Evolutionary conservation across 306 rosid species (phyloP).

Genomic region (Glycine tomentella): DNA sequence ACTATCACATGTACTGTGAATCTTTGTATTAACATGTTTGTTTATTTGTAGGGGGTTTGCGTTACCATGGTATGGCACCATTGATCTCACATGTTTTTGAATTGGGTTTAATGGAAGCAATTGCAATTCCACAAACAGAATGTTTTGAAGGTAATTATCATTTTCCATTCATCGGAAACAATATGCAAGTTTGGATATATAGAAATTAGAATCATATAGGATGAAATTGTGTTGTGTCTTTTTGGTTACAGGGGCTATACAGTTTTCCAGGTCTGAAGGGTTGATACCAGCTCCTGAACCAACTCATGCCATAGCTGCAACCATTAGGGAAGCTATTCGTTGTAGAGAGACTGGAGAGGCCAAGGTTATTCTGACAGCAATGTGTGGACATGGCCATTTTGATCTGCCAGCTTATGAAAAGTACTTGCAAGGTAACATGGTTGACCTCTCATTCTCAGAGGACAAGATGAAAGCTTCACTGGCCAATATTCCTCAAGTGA

Average conservation of each 20-base stretch:
- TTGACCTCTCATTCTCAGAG: constrained; percentile 79
- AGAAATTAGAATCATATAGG: neutral
- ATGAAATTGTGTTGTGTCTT: constrained; percentile 10
- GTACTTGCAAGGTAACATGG: constrained; percentile 86
- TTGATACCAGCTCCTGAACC: constrained; percentile 97
- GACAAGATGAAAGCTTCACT: constrained; percentile 68
- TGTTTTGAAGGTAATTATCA: constrained; percentile 74
- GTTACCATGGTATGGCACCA: constrained; percentile 99
- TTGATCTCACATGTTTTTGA: constrained; percentile 89
- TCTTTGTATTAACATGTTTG: constrained; percentile 4
- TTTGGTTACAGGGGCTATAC: constrained; percentile 75
- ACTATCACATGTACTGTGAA: neutral
- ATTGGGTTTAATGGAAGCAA: constrained; percentile 88
- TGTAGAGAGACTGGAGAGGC: constrained; percentile 84
- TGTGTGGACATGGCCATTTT: constrained; percentile 98
- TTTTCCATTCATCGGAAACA: constrained; percentile 19
- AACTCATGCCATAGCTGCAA: constrained; percentile 91
- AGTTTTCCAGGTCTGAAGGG: constrained; percentile 91
- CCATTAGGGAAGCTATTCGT: constrained; percentile 82
- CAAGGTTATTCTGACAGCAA: constrained; percentile 90
- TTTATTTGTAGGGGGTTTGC: constrained; percentile 75
- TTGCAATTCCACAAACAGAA: constrained; percentile 88
- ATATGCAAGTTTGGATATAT: neutral
- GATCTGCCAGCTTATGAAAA: constrained; percentile 85
- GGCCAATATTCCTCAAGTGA: constrained; percentile 65